Evolutionary conservation across 2,329 filamentous ascomycete species (phyloP).

Genomic region (Clarireedia hainanense): DNA sequence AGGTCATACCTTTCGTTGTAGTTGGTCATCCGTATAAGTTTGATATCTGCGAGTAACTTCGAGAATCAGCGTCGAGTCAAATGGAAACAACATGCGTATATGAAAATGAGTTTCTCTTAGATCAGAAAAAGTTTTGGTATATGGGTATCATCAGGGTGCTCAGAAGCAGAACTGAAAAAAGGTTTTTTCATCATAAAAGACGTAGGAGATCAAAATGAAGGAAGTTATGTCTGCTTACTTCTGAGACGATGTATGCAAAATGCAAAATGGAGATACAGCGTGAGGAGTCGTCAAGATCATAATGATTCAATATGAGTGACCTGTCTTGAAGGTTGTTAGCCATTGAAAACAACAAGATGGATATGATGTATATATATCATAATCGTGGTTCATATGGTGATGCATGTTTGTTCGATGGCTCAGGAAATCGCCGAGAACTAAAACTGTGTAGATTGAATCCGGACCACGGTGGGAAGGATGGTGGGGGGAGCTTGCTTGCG

Average conservation of each 20-base stretch:
- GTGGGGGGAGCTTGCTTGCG: slow-evolving; percentile 11
- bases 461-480: background rate
- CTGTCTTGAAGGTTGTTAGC: slow-evolving; percentile 10
- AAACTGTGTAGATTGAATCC: slow-evolving; percentile 15
- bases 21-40: background rate
- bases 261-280: background rate
- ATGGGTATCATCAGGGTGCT: slow-evolving; percentile 56
- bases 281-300: background rate
- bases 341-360: slow-evolving; percentile 14
- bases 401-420: slow-evolving; percentile 52
- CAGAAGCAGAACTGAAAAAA: slow-evolving; percentile 71
- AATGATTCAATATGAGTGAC: background rate
- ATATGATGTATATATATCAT: slow-evolving; percentile 6
- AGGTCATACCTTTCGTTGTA: slow-evolving; percentile 16
- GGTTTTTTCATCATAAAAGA: slow-evolving; percentile 55
- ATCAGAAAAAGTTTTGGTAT: slow-evolving; percentile 60
- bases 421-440: slow-evolving; percentile 29
- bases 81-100: background rate
- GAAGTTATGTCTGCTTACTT: background rate
- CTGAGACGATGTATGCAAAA: background rate
- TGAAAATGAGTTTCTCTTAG: slow-evolving; percentile 16
- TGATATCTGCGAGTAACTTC: background rate
- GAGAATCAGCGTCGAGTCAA: slow-evolving; percentile 4
- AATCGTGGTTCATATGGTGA: slow-evolving; percentile 60
- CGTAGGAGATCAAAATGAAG: background rate